Evolutionary conservation across 305 asterid species (phyloP), one percentile per base, ranked within the genome.

Genomic region (Fraxinus ornus): DNA sequence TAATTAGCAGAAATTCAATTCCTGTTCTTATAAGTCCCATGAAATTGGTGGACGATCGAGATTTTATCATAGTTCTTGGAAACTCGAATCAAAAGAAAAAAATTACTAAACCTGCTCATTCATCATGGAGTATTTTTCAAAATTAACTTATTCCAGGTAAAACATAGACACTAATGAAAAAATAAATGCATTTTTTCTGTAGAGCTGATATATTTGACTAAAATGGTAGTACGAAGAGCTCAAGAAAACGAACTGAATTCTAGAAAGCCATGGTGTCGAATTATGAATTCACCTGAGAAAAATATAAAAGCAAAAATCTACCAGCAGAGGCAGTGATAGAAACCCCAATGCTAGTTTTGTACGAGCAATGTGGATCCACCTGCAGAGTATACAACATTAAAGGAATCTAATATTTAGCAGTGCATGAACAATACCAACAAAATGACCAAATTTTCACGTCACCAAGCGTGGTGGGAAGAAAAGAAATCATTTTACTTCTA

Each of bases 311-410:
- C 89, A 93, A 90, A 89, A 97, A 97, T 91, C 99, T 90, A 80
- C 97, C 90, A 82, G 96, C 92, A 86, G 97, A 91, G 79, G 91
- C 90, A 77, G 91, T 82, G 78, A 90, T 9, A 84, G 97, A 90
- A 86, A 92, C 91, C 78, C 91, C 84, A 84, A 92, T n/a, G 81
- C 95, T 89, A 84, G 91, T 86, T 88, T 78, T 88, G 87, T 97
- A 97, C 9, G 99, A 94, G 89, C 99, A 97, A 90, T 94, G 99
- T 70, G 99, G 99, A 87, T 97, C 99, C 79, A 92, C 92, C 99
- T 97, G 94, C 87, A 91, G 32, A 77, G 71, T 84, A 79, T 80
- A 70, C 77, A 37, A 83, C 80, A 52, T 79, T 74, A 35, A 82
- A 88, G 68, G 52, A 44, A 33, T 80, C 75, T 36, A 41, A 80